Base-by-base conservation (phyloP, 768 basidiomycete genomes). In the Stropharia rugosoannulata region DNA sequence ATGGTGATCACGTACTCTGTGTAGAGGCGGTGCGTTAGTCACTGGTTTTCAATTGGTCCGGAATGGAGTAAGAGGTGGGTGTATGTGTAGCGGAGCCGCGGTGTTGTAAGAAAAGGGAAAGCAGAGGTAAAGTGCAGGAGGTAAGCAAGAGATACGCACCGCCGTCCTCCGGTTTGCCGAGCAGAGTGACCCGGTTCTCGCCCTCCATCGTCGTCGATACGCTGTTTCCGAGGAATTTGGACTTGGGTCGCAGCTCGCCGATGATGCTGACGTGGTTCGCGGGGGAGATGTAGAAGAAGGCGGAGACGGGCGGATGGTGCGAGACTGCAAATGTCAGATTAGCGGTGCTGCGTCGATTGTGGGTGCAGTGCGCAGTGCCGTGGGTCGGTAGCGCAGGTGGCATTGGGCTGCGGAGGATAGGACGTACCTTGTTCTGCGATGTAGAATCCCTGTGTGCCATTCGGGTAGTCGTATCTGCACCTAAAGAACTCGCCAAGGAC, bases 401-500 rank as follows among this genome's bases (percentile, higher is more conserved):
- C 9, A 32, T 32, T 32, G 29, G 29, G 9, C 29, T 32, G 29
- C 29, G 29, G 29, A 32, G 54, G 38, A 37, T 38, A 59, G 27
- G 42, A 66, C 73, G 51, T 68, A 83, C 93, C 93, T 84, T 98
- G 96, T 68, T 98, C 96, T 22, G 96, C 89, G 59, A 98, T 90
- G 71, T 95, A 98, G 74, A 93, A 98, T 0, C 94, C 97, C 56
- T 88, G 86, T 11, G 93, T 86, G 19, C 91, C 92, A 63, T 98
- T 89, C 11, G 85, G 73, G 70, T 98, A 99, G 70, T 92, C 85
- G 69, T 98, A 99, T 56, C 89, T 79, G 71, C 96, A 98, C 49
- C 97, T 85, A 80, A 98, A 99, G 76, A 98, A 95, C 70, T 99
- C 97, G 50, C 97, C 97, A 9, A 98, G 85, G 15, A 97, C 82